A percentile compares a stretch with the other conserved stretches of the same genome.
phyloP scores from a whole-genome alignment of 2,329 filamentous ascomycete genomes.

The Alternaria rosae region DNA sequence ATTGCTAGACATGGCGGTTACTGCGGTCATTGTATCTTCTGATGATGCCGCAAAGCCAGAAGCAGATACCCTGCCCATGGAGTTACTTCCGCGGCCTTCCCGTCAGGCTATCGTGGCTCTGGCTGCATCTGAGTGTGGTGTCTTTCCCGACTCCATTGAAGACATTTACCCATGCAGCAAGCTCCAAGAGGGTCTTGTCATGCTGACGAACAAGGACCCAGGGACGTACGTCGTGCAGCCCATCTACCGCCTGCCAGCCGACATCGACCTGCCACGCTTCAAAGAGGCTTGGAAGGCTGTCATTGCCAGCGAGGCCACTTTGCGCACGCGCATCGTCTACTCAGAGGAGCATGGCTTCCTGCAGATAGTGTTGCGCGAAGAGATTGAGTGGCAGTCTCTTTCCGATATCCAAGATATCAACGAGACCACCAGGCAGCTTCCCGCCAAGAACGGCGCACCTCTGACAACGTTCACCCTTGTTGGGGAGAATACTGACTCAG shows the following conservation, averaged over 20 bases:
- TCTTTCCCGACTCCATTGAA: constrained; percentile 34
- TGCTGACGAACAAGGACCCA: constrained; percentile 40
- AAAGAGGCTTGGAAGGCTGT: constrained; percentile 56
- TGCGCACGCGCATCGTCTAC: constrained; percentile 55
- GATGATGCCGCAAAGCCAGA: constrained; percentile 25
- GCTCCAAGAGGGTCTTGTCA: constrained; percentile 43
- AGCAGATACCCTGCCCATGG: constrained; percentile 30
- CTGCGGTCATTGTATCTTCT: constrained; percentile 27
- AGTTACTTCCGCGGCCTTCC: constrained; percentile 28
- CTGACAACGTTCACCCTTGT: constrained; percentile 26
- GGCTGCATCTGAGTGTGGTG: constrained; percentile 38
- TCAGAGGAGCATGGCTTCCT: constrained; percentile 42
- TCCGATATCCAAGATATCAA: constrained; percentile 33
- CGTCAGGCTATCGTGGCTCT: constrained; percentile 31
- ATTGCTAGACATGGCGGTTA: constrained; percentile 53
- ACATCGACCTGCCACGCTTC: constrained; percentile 46
- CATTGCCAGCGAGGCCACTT: constrained; percentile 53
- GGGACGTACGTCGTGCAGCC: constrained; percentile 48
- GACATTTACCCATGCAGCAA: constrained; percentile 45
- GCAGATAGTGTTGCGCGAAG: constrained; percentile 41
- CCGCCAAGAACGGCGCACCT: constrained; percentile 35
- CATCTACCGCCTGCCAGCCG: constrained; percentile 48
- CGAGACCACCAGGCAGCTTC: constrained; percentile 36
- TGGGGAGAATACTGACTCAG: constrained; percentile 16
- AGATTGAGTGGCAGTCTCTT: constrained; percentile 28